A percentile compares a stretch with the other conserved stretches of the same genome.
Conservation (phyloP, 176 grass and related monocot species). For the Urochloa ruziziensis region DNA sequence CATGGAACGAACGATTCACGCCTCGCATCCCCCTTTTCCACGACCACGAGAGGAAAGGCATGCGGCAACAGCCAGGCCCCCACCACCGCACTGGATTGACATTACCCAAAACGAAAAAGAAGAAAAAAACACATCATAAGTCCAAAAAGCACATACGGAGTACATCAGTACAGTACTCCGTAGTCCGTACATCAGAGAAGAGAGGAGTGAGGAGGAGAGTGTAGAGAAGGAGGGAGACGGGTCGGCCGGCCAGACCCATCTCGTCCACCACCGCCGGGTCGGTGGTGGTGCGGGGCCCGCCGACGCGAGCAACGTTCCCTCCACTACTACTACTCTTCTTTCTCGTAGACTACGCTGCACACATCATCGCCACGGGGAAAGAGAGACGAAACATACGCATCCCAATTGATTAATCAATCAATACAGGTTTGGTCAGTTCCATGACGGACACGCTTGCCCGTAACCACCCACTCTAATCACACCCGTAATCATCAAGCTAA, state of each 20-base stretch:
- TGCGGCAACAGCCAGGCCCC: slow-evolving; percentile 12
- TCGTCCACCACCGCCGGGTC: neutral
- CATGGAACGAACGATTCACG: neutral
- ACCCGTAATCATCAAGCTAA: neutral
- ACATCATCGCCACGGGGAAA: neutral
- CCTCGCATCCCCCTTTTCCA: neutral
- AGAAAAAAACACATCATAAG: too few species aligned
- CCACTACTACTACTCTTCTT: neutral
- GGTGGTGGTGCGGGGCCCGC: neutral
- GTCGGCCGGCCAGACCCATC: neutral
- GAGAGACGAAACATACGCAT: neutral
- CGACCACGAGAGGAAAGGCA: neutral
- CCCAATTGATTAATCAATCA: neutral
- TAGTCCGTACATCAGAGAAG: too few species aligned
- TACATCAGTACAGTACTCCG: too few species aligned
- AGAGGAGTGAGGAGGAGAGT: neutral
- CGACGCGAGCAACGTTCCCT: slow-evolving; percentile 22
- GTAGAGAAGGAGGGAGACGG: neutral
- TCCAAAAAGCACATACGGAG: too few species aligned
- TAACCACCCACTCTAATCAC: neutral
- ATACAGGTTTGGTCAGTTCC: neutral
- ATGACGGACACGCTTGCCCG: slow-evolving; percentile 3
- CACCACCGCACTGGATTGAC: neutral
- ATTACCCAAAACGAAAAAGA: neutral
- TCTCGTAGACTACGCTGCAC: neutral